Percentiles rank a stretch among this genome's conserved stretches.
phyloP scores from a whole-genome alignment of 2,329 filamentous ascomycete genomes.

The Colletotrichum falcatum region DNA sequence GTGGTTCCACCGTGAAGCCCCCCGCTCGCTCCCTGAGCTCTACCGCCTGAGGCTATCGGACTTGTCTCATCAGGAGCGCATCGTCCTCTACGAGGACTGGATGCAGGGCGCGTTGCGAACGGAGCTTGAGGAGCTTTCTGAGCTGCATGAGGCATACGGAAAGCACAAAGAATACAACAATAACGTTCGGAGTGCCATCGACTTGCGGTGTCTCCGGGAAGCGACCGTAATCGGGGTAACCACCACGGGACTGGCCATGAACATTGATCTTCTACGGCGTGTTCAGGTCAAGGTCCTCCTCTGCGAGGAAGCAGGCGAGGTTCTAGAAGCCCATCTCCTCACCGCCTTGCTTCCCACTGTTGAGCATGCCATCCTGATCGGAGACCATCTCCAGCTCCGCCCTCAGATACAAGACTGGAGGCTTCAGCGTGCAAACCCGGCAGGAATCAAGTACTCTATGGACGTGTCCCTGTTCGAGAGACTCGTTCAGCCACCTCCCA shows the following conservation, averaged over 20 bases:
- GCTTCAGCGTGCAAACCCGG: conserved; percentile 62
- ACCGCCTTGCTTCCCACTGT: conserved; percentile 69
- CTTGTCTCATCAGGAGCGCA: neutral
- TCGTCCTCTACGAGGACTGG: conserved; percentile 41
- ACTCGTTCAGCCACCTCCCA: conserved; percentile 53
- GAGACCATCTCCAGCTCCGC: conserved; percentile 72
- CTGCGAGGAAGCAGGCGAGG: conserved; percentile 77
- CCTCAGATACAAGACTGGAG: conserved; percentile 68
- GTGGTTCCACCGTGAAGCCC: neutral
- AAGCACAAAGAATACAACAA: conserved; percentile 35
- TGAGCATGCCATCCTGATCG: conserved; percentile 73
- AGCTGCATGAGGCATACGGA: conserved; percentile 6
- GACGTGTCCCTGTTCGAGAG: conserved; percentile 74
- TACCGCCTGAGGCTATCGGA: neutral
- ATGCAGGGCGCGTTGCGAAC: conserved; percentile 7
- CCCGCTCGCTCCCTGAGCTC: conserved; percentile 11
- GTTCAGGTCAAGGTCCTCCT: conserved; percentile 68
- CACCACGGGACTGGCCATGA: conserved; percentile 68
- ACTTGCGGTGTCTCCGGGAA: conserved; percentile 52
- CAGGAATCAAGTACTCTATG: conserved; percentile 63
- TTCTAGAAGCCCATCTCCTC: conserved; percentile 73
- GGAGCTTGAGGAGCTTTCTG: neutral
- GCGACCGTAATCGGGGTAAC: conserved; percentile 69
- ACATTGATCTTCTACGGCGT: conserved; percentile 61
- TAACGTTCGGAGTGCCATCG: conserved; percentile 47